These are phyloP conservation scores for Lipomyces japonicus DNA, from an alignment of 805 yeast species.

Conservation along the genomic window DNA sequence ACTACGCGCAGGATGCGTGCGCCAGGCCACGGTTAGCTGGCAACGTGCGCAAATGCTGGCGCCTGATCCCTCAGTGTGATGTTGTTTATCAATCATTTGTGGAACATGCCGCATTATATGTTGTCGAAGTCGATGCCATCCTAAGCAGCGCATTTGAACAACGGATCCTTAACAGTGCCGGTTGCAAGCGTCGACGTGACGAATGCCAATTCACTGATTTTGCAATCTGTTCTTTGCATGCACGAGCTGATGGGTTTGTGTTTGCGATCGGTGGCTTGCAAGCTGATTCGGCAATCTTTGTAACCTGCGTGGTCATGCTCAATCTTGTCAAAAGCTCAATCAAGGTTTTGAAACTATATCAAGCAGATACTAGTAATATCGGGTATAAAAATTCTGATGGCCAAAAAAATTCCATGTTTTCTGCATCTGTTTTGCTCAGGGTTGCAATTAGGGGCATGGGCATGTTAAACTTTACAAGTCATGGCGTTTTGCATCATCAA, in stretches of 20 bases:
- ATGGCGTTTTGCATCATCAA: too few species aligned
- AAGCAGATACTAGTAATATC: constrained; percentile 13
- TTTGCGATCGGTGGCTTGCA: constrained; percentile 19
- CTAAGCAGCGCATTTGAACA: constrained; percentile 7
- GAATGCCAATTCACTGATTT: constrained; percentile 12
- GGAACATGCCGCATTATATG: constrained; percentile 1
- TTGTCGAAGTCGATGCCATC: constrained; percentile 19
- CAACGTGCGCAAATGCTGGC: constrained; percentile 12
- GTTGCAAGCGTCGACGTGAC: too few species aligned
- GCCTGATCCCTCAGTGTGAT: constrained; percentile 8
- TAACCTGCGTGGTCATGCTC: constrained; percentile 7
- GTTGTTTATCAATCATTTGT: neutral
- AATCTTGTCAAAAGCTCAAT: constrained; percentile 6
- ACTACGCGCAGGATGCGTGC: neutral
- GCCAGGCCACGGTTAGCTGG: neutral
- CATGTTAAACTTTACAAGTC: too few species aligned
- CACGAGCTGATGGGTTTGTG: constrained; percentile 9
- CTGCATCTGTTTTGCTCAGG: too few species aligned
- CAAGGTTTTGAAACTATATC: constrained; percentile 6
- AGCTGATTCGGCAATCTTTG: constrained; percentile 1
- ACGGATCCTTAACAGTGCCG: too few species aligned
- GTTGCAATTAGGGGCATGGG: too few species aligned
- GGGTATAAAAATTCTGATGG: too few species aligned
- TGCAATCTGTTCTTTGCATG: constrained; percentile 4
- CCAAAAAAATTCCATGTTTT: too few species aligned